A percentile compares a stretch with the other conserved stretches of the same genome.
Conservation (phyloP, 176 grass and related monocot genomes). For the maize (Zea mays) region Zm-B73-REFERENCE-NAM-5.0 NC_050103.1:158058001-158058500, state of each 20-base stretch:
- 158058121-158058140: neutral
- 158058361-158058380: slow-evolving; percentile 60
- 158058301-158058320: slow-evolving; percentile 61
- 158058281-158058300: slow-evolving; percentile 70
- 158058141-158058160: neutral
- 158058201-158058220: neutral
- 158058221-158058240: slow-evolving; percentile 50
- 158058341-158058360: slow-evolving; percentile 77
- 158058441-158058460: slow-evolving; percentile 46
- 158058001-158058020: too few species aligned
- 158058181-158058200: slow-evolving; percentile 29
- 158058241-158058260: slow-evolving; percentile 73
- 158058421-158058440: slow-evolving; percentile 36
- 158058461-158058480: slow-evolving; percentile 63
- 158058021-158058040: too few species aligned
- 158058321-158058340: slow-evolving; percentile 34
- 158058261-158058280: slow-evolving; percentile 76
- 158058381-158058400: slow-evolving; percentile 72
- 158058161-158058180: slow-evolving; percentile 36
- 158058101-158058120: neutral
- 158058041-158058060: too few species aligned
- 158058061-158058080: too few species aligned
- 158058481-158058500: slow-evolving; percentile 57
- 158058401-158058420: slow-evolving; percentile 74
- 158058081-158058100: too few species aligned